A percentile compares a stretch with the other conserved stretches of the same genome.
Evolutionary conservation across 2,329 filamentous ascomycete species (phyloP).

Genomic region (Bipolaris gigantea): DNA sequence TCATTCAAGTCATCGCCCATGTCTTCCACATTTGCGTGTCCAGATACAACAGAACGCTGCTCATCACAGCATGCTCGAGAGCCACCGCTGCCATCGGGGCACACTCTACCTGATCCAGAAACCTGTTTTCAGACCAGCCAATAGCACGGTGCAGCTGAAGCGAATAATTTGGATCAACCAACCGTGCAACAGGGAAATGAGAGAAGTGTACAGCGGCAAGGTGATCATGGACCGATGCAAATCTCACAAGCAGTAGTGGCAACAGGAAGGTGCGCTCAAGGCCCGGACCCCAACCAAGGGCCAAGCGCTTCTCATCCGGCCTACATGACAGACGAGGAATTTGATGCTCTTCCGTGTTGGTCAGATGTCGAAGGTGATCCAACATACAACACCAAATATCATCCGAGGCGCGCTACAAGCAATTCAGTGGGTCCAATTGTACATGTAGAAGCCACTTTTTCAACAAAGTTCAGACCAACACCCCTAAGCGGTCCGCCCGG

Average conservation of each 20-base stretch:
- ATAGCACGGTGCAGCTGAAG: background rate
- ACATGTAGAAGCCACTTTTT: background rate
- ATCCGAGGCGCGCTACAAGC: background rate
- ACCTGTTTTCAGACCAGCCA: background rate
- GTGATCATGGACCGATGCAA: background rate
- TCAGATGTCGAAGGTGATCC: slow-evolving; percentile 1
- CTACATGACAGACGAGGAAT: slow-evolving; percentile 3
- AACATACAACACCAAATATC: background rate
- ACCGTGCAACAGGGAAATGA: background rate
- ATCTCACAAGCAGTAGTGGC: background rate
- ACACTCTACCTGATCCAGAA: background rate
- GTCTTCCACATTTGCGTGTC: background rate
- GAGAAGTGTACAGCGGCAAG: background rate
- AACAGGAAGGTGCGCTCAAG: background rate
- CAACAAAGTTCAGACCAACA: background rate
- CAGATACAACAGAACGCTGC: background rate
- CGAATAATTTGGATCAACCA: background rate
- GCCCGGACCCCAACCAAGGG: background rate
- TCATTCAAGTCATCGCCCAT: background rate
- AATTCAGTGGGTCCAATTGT: background rate
- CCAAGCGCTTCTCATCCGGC: background rate
- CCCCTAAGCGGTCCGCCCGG: background rate
- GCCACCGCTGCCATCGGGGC: background rate
- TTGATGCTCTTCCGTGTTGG: slow-evolving; percentile 4
- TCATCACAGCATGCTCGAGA: background rate